These are phyloP conservation scores for Colletotrichum sp. DNA, from an alignment of 2,329 filamentous ascomycete genomes.

Conservation along the genomic window DNA sequence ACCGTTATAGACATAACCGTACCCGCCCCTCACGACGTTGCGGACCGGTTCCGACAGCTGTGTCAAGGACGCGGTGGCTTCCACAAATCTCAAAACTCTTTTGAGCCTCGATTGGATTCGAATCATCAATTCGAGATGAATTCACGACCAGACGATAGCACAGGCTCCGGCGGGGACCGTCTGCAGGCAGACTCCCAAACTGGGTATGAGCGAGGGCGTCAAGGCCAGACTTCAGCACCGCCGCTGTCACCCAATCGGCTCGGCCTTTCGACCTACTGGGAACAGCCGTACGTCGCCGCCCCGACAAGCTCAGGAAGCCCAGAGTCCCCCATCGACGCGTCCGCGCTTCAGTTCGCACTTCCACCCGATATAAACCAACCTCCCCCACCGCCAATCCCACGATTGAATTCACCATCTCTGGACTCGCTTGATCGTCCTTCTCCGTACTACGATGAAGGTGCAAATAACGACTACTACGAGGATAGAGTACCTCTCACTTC, in stretches of 20 bases:
- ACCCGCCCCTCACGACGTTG: neutral
- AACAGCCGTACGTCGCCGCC: slow-evolving; percentile 46
- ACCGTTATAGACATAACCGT: neutral
- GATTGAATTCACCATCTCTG: slow-evolving; percentile 22
- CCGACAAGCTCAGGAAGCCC: slow-evolving; percentile 40
- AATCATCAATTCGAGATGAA: slow-evolving; percentile 13
- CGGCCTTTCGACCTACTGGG: slow-evolving; percentile 58
- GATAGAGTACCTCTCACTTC: slow-evolving; percentile 64
- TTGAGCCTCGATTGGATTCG: neutral
- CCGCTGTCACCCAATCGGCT: slow-evolving; percentile 37
- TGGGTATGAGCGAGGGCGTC: slow-evolving; percentile 3
- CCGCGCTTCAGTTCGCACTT: slow-evolving; percentile 59
- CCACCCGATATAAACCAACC: slow-evolving; percentile 54
- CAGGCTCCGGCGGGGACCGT: neutral
- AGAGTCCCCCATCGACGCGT: slow-evolving; percentile 57
- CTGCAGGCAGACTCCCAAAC: slow-evolving; percentile 23
- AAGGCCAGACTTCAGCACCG: neutral
- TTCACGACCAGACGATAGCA: neutral
- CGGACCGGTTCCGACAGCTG: neutral
- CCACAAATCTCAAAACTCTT: neutral
- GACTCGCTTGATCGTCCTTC: slow-evolving; percentile 34
- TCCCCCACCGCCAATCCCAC: slow-evolving; percentile 10
- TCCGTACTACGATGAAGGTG: slow-evolving; percentile 36
- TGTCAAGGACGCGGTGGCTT: neutral
- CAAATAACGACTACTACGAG: slow-evolving; percentile 52